Evolutionary conservation across 2,329 filamentous ascomycete species (phyloP).

Genomic region (Domatiomyces globalis): DNA sequence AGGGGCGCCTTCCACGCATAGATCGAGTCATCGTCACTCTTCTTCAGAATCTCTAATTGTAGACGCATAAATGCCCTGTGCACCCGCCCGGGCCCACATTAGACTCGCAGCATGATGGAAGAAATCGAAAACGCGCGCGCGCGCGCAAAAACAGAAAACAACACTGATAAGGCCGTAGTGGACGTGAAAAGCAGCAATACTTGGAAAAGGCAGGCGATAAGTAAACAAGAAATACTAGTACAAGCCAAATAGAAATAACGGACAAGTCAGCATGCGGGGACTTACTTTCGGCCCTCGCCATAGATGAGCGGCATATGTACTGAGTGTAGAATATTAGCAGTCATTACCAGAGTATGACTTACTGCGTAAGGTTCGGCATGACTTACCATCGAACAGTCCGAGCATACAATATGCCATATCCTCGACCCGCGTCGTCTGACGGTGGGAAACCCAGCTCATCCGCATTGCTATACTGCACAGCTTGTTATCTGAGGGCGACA

Average conservation of each 20-base stretch:
- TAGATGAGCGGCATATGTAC: constrained; percentile 3
- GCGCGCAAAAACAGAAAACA: no score
- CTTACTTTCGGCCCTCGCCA: constrained; percentile 2
- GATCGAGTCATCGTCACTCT: constrained; percentile 9
- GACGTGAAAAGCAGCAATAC: no score
- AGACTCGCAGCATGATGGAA: not conserved
- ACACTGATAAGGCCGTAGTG: no score
- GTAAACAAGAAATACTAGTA: not conserved
- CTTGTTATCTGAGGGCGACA: not conserved
- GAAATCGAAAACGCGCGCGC: no score
- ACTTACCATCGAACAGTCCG: constrained; percentile 1
- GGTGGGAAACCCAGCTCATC: constrained; percentile 28
- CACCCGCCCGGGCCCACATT: not conserved
- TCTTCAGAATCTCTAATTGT: constrained; percentile 12
- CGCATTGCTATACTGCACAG: constrained; percentile 21
- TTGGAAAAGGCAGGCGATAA: no score
- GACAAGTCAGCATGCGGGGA: no score
- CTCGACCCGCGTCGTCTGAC: constrained; percentile 23
- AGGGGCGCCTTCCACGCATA: constrained; percentile 5
- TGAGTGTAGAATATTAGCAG: not conserved
- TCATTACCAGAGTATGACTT: not conserved
- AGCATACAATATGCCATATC: constrained; percentile 29
- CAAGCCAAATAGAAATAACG: no score
- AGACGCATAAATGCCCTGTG: constrained; percentile 17
- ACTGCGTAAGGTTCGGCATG: no score